Evolutionary conservation across 2,329 filamentous ascomycete species (phyloP).

Genomic region (Coleophoma eucalyptorum): DNA sequence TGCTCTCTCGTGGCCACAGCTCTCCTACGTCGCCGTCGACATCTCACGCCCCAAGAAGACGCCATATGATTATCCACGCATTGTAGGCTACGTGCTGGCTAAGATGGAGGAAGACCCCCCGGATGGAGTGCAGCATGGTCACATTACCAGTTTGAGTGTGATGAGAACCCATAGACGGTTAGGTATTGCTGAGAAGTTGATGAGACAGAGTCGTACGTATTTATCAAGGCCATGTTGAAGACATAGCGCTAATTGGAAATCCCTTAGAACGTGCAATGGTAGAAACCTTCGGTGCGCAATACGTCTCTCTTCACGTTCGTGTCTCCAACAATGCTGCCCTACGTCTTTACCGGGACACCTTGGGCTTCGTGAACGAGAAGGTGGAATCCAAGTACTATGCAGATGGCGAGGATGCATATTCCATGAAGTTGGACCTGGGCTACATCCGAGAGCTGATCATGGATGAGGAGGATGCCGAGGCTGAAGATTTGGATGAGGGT

Average conservation of each 20-base stretch:
- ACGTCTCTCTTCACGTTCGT: conserved; percentile 94
- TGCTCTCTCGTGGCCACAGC: conserved; percentile 94
- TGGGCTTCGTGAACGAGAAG: conserved; percentile 85
- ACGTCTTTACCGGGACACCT: conserved; percentile 86
- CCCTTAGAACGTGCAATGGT: conserved; percentile 85
- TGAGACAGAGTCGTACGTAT: conserved; percentile 86
- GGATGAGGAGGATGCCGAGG: conserved; percentile 37
- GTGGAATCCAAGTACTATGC: conserved; percentile 91
- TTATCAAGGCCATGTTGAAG: background rate
- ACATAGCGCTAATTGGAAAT: background rate
- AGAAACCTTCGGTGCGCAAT: conserved; percentile 85
- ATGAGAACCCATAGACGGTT: conserved; percentile 93
- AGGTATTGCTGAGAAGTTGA: conserved; percentile 94
- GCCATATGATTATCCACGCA: conserved; percentile 88
- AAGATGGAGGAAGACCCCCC: conserved; percentile 99
- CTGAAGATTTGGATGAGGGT: conserved; percentile 57
- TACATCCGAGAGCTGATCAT: conserved; percentile 49
- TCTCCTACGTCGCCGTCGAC: conserved; percentile 95
- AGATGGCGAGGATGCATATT: conserved; percentile 93
- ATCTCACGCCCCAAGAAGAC: conserved; percentile 74
- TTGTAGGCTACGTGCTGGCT: conserved; percentile 97
- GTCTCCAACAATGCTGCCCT: conserved; percentile 89
- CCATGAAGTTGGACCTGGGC: conserved; percentile 83
- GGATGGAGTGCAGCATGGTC: conserved; percentile 88
- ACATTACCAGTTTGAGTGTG: conserved; percentile 92